Percentiles rank a stretch among this genome's conserved stretches.
Evolutionary conservation across 805 yeast genomes (phyloP).

Genomic region (Lipomyces yamadae): DNA sequence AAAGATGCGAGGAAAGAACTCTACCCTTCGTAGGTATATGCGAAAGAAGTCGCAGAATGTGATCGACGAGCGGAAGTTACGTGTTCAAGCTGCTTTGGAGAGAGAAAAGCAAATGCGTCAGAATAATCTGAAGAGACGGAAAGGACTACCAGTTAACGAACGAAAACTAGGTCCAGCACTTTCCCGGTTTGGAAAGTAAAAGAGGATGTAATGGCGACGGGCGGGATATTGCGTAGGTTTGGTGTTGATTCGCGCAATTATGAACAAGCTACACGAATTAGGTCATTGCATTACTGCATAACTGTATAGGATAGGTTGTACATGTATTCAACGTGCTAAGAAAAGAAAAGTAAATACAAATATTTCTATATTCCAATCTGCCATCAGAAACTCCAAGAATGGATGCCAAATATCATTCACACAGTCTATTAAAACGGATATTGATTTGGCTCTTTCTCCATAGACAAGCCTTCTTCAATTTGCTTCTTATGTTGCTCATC

Average conservation of each 20-base stretch:
- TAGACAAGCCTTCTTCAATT: slow-evolving; percentile 25
- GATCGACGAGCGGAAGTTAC: slow-evolving; percentile 79
- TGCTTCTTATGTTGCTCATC: slow-evolving; percentile 37
- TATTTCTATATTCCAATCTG: background rate
- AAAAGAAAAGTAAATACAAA: background rate
- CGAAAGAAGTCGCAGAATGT: slow-evolving; percentile 86
- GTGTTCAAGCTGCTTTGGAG: slow-evolving; percentile 73
- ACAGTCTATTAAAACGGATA: slow-evolving; percentile 30
- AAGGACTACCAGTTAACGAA: slow-evolving; percentile 45
- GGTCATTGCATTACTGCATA: background rate
- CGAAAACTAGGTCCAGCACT: slow-evolving; percentile 35
- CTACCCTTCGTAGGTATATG: slow-evolving; percentile 76
- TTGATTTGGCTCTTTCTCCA: slow-evolving; percentile 23
- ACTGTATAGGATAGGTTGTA: background rate
- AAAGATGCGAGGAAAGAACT: slow-evolving; percentile 76
- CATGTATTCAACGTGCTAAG: background rate
- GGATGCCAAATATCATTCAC: background rate
- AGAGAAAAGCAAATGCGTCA: slow-evolving; percentile 74
- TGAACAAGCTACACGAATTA: background rate
- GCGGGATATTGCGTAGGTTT: background rate
- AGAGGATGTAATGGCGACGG: background rate
- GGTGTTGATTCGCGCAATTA: background rate
- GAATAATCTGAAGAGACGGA: slow-evolving; percentile 52
- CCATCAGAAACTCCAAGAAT: background rate
- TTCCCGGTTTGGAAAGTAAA: slow-evolving; percentile 28